Conservation (phyloP, 2,329 filamentous ascomycete genomes). For the Talaromyces atroroseus region DNA sequence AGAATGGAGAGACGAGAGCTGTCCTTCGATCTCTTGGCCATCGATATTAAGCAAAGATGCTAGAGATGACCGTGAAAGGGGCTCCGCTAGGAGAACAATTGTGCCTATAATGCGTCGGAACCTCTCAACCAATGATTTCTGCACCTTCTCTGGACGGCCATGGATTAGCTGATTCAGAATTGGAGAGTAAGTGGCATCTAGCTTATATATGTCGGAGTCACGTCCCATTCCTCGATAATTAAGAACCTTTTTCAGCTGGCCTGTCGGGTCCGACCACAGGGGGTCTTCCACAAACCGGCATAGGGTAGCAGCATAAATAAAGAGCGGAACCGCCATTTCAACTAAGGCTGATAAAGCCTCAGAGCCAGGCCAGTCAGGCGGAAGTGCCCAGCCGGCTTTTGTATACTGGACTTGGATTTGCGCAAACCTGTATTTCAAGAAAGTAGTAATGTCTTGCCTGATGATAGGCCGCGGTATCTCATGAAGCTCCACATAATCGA, state of each 20-base stretch:
- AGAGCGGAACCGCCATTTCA: background rate
- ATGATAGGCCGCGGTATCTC: background rate
- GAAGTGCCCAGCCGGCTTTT: background rate
- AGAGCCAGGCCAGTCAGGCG: background rate
- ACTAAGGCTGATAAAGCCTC: background rate
- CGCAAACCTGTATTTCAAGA: background rate
- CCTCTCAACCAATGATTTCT: background rate
- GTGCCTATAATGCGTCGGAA: background rate
- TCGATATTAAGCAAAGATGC: background rate
- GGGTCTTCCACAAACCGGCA: constrained; percentile 1
- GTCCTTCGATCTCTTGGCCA: background rate
- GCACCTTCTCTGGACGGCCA: background rate
- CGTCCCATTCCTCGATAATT: background rate
- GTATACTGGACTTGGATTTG: background rate
- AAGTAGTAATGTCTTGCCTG: constrained; percentile 1
- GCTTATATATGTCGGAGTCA: background rate
- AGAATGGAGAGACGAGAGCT: constrained; percentile 12
- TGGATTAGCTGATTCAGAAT: background rate
- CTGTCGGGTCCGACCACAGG: background rate
- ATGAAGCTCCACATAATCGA: background rate
- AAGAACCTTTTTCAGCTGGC: background rate
- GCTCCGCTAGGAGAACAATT: background rate
- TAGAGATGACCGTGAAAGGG: background rate
- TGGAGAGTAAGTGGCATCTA: constrained; percentile 1
- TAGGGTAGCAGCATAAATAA: background rate